phyloP scores from a whole-genome alignment of 192 early-diverging fungal genomes.

The Cladochytrium replicatum region DNA sequence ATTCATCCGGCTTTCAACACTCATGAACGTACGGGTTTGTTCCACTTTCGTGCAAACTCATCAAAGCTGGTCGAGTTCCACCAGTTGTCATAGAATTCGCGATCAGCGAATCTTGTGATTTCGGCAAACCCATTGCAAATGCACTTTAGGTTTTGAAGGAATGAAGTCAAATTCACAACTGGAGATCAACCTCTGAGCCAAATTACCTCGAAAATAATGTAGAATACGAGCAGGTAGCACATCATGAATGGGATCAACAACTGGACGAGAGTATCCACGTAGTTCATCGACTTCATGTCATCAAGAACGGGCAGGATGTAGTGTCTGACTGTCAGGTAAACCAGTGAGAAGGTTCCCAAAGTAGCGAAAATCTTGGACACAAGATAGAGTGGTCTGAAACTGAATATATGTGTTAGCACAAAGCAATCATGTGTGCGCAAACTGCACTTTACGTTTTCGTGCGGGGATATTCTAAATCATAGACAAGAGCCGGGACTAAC shows the following conservation, averaged over 20 bases:
- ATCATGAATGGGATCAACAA: constrained; percentile 86
- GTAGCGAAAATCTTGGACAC: constrained; percentile 73
- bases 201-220: constrained; percentile 80
- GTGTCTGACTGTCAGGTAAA: constrained; percentile 79
- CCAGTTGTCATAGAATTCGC: constrained; percentile 98
- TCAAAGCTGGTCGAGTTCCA: constrained; percentile 88
- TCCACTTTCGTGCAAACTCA: constrained; percentile 95
- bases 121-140: constrained; percentile 96
- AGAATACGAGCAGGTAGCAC: constrained; percentile 84
- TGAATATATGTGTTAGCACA: constrained; percentile 12
- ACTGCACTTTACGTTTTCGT: constrained; percentile 49
- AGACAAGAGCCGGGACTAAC: constrained; percentile 82
- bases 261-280: constrained; percentile 48
- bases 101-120: constrained; percentile 87
- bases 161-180: neutral
- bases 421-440: neutral
- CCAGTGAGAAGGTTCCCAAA: constrained; percentile 63
- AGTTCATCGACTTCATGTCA: constrained; percentile 39
- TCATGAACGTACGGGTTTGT: constrained; percentile 54
- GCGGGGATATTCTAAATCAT: constrained; percentile 87
- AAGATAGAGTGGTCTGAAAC: constrained; percentile 80
- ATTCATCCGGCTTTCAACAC: too few relatives aligned
- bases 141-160: constrained; percentile 27
- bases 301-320: constrained; percentile 75
- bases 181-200: too few relatives aligned